These are phyloP conservation scores for Kurtzmaniella cleridarum DNA, from an alignment of 805 yeast genomes.

Conservation along the genomic window DNA sequence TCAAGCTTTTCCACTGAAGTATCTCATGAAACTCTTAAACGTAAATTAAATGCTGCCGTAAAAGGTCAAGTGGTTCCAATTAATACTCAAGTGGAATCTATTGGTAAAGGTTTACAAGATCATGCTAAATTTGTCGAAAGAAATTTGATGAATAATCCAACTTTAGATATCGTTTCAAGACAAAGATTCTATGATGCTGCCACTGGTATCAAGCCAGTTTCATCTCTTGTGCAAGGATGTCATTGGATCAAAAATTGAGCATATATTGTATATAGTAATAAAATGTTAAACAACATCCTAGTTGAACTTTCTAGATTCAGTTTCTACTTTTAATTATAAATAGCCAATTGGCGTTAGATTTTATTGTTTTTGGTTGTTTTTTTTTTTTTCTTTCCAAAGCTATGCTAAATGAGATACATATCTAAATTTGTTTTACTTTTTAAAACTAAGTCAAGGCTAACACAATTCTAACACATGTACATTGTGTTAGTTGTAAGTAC, in stretches of 20 bases:
- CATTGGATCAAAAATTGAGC: constrained; percentile 17
- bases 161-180: constrained; percentile 21
- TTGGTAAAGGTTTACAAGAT: constrained; percentile 11
- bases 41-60: constrained; percentile 25
- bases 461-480: no score
- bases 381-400: no score
- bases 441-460: no score
- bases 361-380: no score
- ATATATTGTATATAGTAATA: constrained; percentile 5
- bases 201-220: constrained; percentile 21
- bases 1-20: constrained; percentile 20
- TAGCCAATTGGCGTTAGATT: no score
- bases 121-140: constrained; percentile 10
- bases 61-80: constrained; percentile 23
- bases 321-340: no score
- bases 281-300: no score
- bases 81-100: constrained; percentile 5
- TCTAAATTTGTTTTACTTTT: no score
- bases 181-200: constrained; percentile 25
- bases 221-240: constrained; percentile 21
- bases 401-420: no score
- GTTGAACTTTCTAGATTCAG: no score
- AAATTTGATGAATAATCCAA: constrained; percentile 24
- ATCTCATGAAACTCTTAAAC: constrained; percentile 14
- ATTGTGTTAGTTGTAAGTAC: no score